These are phyloP conservation scores for Corylus americana DNA, from an alignment of 306 rosid species.

Conservation along the genomic window DNA sequence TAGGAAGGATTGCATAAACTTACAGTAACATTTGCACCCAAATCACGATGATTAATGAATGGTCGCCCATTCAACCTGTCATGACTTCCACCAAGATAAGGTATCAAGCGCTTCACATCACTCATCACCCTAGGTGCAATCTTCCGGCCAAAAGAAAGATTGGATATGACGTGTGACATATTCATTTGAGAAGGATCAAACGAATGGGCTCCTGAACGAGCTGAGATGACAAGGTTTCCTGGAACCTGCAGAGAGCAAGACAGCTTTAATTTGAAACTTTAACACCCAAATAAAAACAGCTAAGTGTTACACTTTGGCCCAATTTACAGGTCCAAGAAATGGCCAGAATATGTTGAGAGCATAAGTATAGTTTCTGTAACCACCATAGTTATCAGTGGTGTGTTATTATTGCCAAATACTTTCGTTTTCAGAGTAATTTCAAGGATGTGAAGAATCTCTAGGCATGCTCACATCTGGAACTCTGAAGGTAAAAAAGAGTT, in stretches of 20 bases:
- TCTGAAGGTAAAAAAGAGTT: constrained; percentile 19
- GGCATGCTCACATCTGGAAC: constrained; percentile 20
- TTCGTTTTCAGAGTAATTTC: background rate
- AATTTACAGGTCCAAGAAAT: constrained; percentile 1
- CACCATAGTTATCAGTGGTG: background rate
- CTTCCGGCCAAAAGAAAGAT: constrained; percentile 77
- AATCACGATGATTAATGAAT: constrained; percentile 67
- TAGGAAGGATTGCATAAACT: constrained; percentile 8
- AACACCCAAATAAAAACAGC: constrained; percentile 9
- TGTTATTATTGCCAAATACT: constrained; percentile 8
- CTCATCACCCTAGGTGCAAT: constrained; percentile 59
- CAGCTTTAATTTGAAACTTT: constrained; percentile 9
- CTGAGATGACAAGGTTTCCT: constrained; percentile 77
- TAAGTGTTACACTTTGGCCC: background rate
- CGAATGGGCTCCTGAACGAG: constrained; percentile 89
- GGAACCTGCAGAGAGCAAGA: constrained; percentile 71
- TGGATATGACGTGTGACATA: constrained; percentile 87
- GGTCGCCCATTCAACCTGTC: constrained; percentile 82
- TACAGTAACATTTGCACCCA: constrained; percentile 86
- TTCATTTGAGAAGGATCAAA: constrained; percentile 93
- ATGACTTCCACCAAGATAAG: constrained; percentile 77
- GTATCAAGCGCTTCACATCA: constrained; percentile 74
- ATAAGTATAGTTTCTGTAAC: background rate
- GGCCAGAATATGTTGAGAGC: constrained; percentile 13
- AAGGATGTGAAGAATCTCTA: constrained; percentile 10